Base-by-base conservation (phyloP, 1,284 basidiomycete species). In the Termitomyces sp. region DNA sequence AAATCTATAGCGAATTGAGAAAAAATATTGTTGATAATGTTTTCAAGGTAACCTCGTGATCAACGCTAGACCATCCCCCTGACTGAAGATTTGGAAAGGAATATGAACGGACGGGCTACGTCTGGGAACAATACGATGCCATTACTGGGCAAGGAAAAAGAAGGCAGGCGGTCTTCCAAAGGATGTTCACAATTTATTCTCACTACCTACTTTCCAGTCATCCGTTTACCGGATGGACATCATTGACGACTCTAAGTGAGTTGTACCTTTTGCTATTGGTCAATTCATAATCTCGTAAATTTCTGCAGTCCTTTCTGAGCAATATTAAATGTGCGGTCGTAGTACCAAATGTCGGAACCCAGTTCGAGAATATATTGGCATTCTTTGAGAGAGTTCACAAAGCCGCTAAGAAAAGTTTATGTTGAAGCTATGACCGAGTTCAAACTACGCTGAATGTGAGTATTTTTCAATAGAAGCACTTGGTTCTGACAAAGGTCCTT, bases 51-150 rank as follows among this genome's bases (percentile, higher is more conserved):
- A 17, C 74, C 74, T 63, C 1, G 10, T 30, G 21, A 41, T 43
- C 10, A 39, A 21, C 45, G 31, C 26, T 38, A 19, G 56, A 36
- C 52, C 26, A 17, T 41, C 54, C 58, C 51, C 49, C 52, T 21
- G 28, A 36, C n/a, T 54, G n/a, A 39, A 43, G 31, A n/a, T 19
- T n/a, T 51, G 15, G 15, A 7, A 64, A 94, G 89, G 92, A 97
- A 71, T 97, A 94, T 68, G 76, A 90, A 64, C 81, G 89, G 28
- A 97, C 94, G 1, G 94, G 93, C 7, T 95, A 92, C 67, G 91
- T 94, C 9, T 98, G 94, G 93, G 94, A 98, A 69, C 95, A 98
- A 70, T 98, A 97, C 69, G 88, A 98, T 67, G 75, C 92, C 0
- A 70, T 76, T 8, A 91, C 83, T 9, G 94, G 94, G 12, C 81